These are phyloP conservation scores for Favolaschia claudopus DNA, from an alignment of 768 basidiomycete species.

Conservation along the genomic window DNA sequence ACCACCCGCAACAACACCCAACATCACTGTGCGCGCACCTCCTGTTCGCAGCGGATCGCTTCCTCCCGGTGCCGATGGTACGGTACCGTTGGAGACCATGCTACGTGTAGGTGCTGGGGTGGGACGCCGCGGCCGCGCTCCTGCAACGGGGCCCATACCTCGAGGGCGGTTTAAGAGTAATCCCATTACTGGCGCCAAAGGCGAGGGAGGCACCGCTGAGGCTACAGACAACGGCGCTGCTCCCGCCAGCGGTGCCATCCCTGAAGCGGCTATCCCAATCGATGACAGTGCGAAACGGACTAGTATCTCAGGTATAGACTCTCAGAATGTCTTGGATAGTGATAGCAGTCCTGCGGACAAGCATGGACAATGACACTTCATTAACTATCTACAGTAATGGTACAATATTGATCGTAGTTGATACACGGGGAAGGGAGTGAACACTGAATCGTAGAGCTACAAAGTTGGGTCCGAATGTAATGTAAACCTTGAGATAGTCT, in stretches of 20 bases:
- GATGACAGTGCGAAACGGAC: constrained; percentile 14
- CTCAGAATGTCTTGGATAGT: not conserved
- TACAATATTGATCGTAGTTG: not conserved
- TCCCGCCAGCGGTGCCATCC: not conserved
- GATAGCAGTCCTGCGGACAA: not conserved
- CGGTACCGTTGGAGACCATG: constrained; percentile 24
- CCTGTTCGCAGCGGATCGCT: constrained; percentile 15
- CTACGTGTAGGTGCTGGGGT: constrained; percentile 20
- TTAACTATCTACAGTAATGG: constrained; percentile 4
- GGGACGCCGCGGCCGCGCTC: constrained; percentile 16
- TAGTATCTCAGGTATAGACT: not conserved
- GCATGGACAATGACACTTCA: too few species aligned
- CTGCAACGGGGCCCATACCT: not conserved
- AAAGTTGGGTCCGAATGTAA: too few species aligned
- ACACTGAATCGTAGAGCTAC: too few species aligned
- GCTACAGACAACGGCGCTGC: not conserved
- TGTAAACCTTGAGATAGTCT: too few species aligned
- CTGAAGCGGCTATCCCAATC: constrained; percentile 16
- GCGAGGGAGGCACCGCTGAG: not conserved
- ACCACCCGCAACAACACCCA: constrained; percentile 1
- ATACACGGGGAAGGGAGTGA: too few species aligned
- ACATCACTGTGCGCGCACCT: not conserved
- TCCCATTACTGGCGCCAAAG: constrained; percentile 1
- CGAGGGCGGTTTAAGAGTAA: constrained; percentile 24
- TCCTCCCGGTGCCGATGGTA: constrained; percentile 10